Evolutionary conservation across 805 yeast genomes (phyloP).

Genomic region (Tetrapisispora fleetii): DNA sequence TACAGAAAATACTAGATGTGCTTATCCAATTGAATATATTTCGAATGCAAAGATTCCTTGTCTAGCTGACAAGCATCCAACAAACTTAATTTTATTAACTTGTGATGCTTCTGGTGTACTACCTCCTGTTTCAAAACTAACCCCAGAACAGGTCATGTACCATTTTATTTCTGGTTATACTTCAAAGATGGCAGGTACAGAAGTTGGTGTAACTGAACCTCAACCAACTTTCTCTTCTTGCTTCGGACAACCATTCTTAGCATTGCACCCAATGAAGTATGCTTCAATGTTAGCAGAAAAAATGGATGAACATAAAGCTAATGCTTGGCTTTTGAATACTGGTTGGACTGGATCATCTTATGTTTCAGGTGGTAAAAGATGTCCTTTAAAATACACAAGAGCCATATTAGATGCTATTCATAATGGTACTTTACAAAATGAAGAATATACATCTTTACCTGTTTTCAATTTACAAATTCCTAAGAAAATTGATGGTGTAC

Average conservation of each 20-base stretch:
- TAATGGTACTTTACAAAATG: constrained; percentile 75
- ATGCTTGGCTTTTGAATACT: constrained; percentile 94
- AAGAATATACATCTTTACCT: constrained; percentile 74
- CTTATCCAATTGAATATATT: constrained; percentile 94
- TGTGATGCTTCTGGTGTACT: constrained; percentile 98
- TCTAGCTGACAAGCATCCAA: constrained; percentile 79
- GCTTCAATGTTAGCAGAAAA: constrained; percentile 93
- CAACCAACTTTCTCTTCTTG: constrained; percentile 97
- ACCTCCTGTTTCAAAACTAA: constrained; percentile 91
- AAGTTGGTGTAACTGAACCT: constrained; percentile 97
- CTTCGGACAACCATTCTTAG: constrained; percentile 98
- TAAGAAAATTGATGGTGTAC: constrained; percentile 64
- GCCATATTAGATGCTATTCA: constrained; percentile 92
- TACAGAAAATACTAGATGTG: constrained; percentile 97
- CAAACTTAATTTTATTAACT: constrained; percentile 82
- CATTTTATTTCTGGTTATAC: constrained; percentile 98
- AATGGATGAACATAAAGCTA: constrained; percentile 78
- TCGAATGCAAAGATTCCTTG: constrained; percentile 97
- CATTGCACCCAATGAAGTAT: constrained; percentile 94
- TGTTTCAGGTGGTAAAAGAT: constrained; percentile 89
- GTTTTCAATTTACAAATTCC: constrained; percentile 85
- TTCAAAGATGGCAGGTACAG: constrained; percentile 99
- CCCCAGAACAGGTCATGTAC: constrained; percentile 96
- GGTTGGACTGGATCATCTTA: constrained; percentile 98
- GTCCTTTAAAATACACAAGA: constrained; percentile 95